Base-by-base conservation (phyloP, 306 rosid species). In the Cyamopsis tetragonoloba region DNA sequence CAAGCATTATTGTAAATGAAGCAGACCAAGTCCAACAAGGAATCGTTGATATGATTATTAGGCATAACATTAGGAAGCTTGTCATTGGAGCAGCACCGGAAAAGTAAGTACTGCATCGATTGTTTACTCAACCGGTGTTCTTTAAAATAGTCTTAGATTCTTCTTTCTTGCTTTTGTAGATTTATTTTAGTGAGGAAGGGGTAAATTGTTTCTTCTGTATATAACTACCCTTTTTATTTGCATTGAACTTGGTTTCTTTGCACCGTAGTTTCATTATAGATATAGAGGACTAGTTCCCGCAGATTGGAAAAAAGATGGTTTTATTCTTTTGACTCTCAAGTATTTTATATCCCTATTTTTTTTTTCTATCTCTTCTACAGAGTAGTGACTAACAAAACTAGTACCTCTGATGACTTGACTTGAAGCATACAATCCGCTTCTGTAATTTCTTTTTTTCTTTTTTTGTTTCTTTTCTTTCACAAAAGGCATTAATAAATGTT, bases 61-160 rank as follows among this genome's bases (percentile, higher is more conserved):
- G 7, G 46, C 67, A 83, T 69, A 82, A 75, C 26, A 79, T 91
- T 77, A 78, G 73, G 73, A 91, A 87, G 84, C 95, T 91, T 73
- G 92, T 87, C 28, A 87, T 91, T 79, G 98, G 98, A 71, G 81
- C 87, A 6, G 74, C 54, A 20, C 79, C 87, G 2, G 87, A 82
- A 66, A 83, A 81, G 98, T 87, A 83, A 86, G 93, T 71, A 34
- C 34, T 78, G 8, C 42, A 23, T 76, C 50, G 35, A 53, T 49
- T 27, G 31, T 27, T 27, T 15, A 42, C 42, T 64, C 48, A 15
- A 53, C 22, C 6, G 5, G 30, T 41, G 13, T 62, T 53, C 41
- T 63, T 70, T 23, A 3, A 3, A 24, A 17, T 31, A 35, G 20
- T 34, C 22, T 7, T 13, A 9, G 51, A 7, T 41, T 20, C 47